Conservation (phyloP, 169 alveolate species). For the Plasmodium gonderi region DNA sequence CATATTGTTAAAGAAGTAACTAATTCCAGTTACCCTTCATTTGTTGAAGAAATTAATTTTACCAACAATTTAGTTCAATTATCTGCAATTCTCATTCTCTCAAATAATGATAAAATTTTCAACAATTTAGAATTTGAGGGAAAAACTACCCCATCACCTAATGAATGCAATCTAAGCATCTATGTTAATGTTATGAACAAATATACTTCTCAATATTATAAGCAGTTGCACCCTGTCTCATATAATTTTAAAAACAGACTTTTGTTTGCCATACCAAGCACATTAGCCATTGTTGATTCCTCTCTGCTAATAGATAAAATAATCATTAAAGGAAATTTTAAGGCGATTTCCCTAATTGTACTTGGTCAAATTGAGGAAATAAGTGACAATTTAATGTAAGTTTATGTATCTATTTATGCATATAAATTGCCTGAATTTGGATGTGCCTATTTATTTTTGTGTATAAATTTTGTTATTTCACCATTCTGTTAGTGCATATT, state of each 20-base stretch:
- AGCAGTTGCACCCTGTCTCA: slow-evolving; percentile 24
- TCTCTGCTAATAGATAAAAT: slow-evolving; percentile 47
- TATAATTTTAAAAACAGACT: slow-evolving; percentile 67
- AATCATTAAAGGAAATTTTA: slow-evolving; percentile 55
- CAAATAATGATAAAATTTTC: slow-evolving; percentile 49
- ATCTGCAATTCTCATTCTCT: slow-evolving; percentile 50
- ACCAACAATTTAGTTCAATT: slow-evolving; percentile 38
- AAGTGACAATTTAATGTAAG: slow-evolving; percentile 37
- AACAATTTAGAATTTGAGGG: slow-evolving; percentile 69
- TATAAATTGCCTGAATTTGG: too few species aligned
- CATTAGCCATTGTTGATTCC: slow-evolving; percentile 14
- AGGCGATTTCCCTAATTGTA: slow-evolving; percentile 40
- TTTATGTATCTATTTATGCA: too few species aligned
- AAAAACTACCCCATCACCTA: slow-evolving; percentile 41
- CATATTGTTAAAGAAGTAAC: background rate
- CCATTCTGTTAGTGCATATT: too few species aligned
- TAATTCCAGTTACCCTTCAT: background rate
- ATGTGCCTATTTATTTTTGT: too few species aligned
- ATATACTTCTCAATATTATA: slow-evolving; percentile 27
- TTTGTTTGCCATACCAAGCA: slow-evolving; percentile 16
- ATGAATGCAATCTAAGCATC: slow-evolving; percentile 52
- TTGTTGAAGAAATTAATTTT: slow-evolving; percentile 56
- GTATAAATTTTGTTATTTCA: too few species aligned
- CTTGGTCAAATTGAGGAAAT: slow-evolving; percentile 55
- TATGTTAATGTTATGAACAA: slow-evolving; percentile 59